Conservation (phyloP, 1,284 basidiomycete species). For the Sutorius eximius region DNA sequence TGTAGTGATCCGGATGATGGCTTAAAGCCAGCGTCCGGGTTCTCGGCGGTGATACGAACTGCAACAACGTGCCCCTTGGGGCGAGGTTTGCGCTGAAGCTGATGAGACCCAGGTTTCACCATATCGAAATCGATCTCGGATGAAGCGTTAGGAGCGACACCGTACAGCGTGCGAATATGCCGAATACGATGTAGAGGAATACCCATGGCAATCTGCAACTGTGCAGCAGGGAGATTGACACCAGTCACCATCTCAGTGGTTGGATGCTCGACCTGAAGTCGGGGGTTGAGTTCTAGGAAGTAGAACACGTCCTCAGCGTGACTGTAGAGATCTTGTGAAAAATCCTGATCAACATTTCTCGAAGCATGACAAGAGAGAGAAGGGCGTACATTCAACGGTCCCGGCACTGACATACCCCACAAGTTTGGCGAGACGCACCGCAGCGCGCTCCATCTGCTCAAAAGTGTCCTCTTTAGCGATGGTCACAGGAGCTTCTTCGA, state of each 20-base stretch:
- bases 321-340: constrained; percentile 84
- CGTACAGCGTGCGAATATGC: constrained; percentile 96
- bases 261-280: constrained; percentile 99
- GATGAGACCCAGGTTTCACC: constrained; percentile 80
- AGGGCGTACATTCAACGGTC: constrained; percentile 88
- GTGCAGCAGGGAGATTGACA: constrained; percentile 96
- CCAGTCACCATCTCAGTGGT: constrained; percentile 99
- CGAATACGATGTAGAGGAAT: constrained; percentile 94
- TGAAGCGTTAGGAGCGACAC: constrained; percentile 82
- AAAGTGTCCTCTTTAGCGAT: constrained; percentile 91
- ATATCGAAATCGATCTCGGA: constrained; percentile 98
- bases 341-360: constrained; percentile 5
- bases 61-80: constrained; percentile 99
- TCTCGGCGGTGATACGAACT: constrained; percentile 99
- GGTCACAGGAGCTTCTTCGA: constrained; percentile 98
- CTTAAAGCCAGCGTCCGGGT: constrained; percentile 99
- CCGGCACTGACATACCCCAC: constrained; percentile 99
- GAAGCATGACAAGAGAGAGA: background rate
- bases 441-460: constrained; percentile 97
- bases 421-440: constrained; percentile 95
- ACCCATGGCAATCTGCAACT: constrained; percentile 98
- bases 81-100: constrained; percentile 91
- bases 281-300: constrained; percentile 99
- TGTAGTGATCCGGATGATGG: constrained; percentile 96
- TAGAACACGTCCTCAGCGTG: constrained; percentile 92